These are phyloP conservation scores for Coleophoma eucalyptorum DNA, from an alignment of 2,329 filamentous ascomycete species.

Conservation along the genomic window DNA sequence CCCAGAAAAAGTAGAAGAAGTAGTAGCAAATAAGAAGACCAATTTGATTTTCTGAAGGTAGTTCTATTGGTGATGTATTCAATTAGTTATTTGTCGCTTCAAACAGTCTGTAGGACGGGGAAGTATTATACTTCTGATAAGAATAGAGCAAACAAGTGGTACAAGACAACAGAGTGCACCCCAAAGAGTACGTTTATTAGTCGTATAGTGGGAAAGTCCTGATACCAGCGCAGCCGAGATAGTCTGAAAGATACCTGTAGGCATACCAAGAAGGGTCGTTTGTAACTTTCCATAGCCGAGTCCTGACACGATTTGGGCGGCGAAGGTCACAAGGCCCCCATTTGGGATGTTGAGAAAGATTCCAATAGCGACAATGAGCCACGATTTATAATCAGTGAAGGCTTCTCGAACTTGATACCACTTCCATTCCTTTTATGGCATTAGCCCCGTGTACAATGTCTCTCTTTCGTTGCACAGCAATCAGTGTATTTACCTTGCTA, in stretches of 20 bases:
- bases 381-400: slow-evolving; percentile 6
- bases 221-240: slow-evolving; percentile 20
- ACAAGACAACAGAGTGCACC: slow-evolving; percentile 20
- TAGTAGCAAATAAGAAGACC: slow-evolving; percentile 28
- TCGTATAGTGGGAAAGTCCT: slow-evolving; percentile 11
- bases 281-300: slow-evolving; percentile 19
- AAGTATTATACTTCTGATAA: slow-evolving; percentile 21
- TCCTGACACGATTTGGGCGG: slow-evolving; percentile 22
- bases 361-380: slow-evolving; percentile 3
- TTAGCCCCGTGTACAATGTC: neutral
- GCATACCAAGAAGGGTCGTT: slow-evolving; percentile 23
- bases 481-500: slow-evolving; percentile 2
- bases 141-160: slow-evolving; percentile 22
- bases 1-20: slow-evolving; percentile 29
- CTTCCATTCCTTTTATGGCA: slow-evolving; percentile 1
- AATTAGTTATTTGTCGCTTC: neutral
- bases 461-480: neutral
- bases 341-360: slow-evolving; percentile 23
- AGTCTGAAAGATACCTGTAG: slow-evolving; percentile 23
- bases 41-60: slow-evolving; percentile 25
- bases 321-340: slow-evolving; percentile 25
- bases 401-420: slow-evolving; percentile 6
- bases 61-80: too few relatives aligned
- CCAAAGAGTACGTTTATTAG: neutral
- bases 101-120: neutral